phyloP scores from a whole-genome alignment of 1,139 yeast genomes.

The Kodamaea fungicola region DNA sequence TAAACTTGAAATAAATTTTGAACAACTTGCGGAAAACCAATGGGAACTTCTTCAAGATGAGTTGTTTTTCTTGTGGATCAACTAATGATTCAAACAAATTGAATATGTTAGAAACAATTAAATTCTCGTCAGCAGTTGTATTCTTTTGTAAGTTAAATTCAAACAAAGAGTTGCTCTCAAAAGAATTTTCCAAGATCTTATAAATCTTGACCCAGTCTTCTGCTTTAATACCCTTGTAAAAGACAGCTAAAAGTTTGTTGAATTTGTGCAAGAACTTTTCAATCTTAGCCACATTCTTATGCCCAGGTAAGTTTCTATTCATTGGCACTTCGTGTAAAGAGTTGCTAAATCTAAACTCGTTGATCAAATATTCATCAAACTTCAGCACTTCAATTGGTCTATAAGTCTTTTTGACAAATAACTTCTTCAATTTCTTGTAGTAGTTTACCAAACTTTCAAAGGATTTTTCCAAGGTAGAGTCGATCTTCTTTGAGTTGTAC shows the following conservation, averaged over 20 bases:
- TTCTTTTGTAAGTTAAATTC: constrained; percentile 48
- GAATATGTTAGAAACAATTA: constrained; percentile 68
- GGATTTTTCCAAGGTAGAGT: constrained; percentile 36
- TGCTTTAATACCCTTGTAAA: constrained; percentile 57
- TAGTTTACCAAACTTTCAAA: constrained; percentile 52
- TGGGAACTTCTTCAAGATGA: constrained; percentile 59
- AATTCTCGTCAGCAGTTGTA: constrained; percentile 48
- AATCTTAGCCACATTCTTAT: constrained; percentile 42
- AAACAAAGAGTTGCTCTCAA: constrained; percentile 52
- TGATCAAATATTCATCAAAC: constrained; percentile 36
- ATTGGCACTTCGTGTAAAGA: constrained; percentile 46
- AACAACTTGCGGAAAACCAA: constrained; percentile 64
- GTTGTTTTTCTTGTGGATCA: constrained; percentile 38
- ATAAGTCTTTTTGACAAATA: constrained; percentile 75
- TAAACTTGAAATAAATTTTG: constrained; percentile 64
- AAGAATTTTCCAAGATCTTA: constrained; percentile 70
- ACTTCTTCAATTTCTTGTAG: constrained; percentile 67
- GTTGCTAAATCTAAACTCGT: constrained; percentile 40
- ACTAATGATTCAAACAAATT: constrained; percentile 60
- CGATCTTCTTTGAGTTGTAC: constrained; percentile 53
- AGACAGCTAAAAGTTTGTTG: constrained; percentile 59
- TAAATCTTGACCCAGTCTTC: constrained; percentile 80
- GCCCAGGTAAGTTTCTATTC: constrained; percentile 47
- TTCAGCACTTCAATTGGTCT: constrained; percentile 56
- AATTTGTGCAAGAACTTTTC: constrained; percentile 60